phyloP scores from a whole-genome alignment of 2,329 filamentous ascomycete genomes.

The Leptographium procerum region DNA sequence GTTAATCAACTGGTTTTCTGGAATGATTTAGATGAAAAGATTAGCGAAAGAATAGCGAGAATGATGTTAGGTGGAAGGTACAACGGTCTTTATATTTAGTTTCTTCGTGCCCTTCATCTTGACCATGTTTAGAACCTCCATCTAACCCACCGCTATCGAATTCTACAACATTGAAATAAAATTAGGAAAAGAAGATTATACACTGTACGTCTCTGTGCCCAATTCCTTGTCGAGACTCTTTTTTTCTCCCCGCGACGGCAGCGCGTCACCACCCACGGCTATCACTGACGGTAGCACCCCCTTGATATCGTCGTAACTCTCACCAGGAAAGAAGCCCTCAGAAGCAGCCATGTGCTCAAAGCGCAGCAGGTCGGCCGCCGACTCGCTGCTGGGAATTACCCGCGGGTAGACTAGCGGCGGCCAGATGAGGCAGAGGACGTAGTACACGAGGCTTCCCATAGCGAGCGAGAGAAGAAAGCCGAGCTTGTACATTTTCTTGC shows the following conservation, averaged over 20 bases:
- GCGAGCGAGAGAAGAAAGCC: slow-evolving; percentile 22
- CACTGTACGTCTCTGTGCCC: background rate
- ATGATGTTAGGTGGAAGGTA: no score
- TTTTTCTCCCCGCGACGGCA: background rate
- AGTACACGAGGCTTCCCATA: slow-evolving; percentile 17
- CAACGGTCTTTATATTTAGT: no score
- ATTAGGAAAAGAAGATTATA: background rate
- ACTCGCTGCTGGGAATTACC: background rate
- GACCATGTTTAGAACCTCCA: background rate
- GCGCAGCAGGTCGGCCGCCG: background rate
- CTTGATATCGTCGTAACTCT: slow-evolving; percentile 4
- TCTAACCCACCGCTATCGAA: background rate
- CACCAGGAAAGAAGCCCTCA: slow-evolving; percentile 5
- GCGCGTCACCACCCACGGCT: background rate
- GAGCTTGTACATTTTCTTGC: slow-evolving; percentile 20
- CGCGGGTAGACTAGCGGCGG: slow-evolving; percentile 7
- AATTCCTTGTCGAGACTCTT: background rate
- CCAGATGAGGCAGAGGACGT: slow-evolving; percentile 12
- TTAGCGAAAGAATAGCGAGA: background rate
- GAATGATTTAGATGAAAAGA: background rate
- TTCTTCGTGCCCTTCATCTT: background rate
- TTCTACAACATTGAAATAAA: no score
- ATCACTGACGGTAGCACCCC: slow-evolving; percentile 2
- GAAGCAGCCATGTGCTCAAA: slow-evolving; percentile 5
- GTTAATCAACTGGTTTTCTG: background rate